Evolutionary conservation across 148 eudicot genomes (phyloP).

Genomic region (Fagopyrum homotropicum): DNA sequence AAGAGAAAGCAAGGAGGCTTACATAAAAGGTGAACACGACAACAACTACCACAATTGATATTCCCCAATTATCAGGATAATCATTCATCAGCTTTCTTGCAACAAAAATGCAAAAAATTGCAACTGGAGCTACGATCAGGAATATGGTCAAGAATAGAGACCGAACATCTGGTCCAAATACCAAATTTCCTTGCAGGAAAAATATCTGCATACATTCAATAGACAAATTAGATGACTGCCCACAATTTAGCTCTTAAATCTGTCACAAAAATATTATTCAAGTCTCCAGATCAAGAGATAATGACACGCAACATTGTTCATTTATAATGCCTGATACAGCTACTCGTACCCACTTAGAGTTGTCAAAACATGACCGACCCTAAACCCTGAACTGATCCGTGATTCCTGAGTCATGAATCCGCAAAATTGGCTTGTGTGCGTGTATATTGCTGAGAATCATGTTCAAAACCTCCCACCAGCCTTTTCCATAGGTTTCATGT

Average conservation of each 20-base stretch:
- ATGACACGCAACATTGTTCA: neutral
- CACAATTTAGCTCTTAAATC: neutral
- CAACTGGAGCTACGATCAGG: slow-evolving; percentile 79
- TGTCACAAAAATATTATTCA: neutral
- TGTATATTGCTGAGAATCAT: no score
- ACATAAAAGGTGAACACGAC: slow-evolving; percentile 67
- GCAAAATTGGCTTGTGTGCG: no score
- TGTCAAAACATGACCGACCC: no score
- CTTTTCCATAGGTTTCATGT: no score
- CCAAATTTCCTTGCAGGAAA: slow-evolving; percentile 73
- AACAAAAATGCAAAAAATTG: slow-evolving; percentile 73
- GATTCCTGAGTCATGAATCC: no score
- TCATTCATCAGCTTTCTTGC: slow-evolving; percentile 76
- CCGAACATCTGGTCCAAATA: slow-evolving; percentile 97
- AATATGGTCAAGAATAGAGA: slow-evolving; percentile 80
- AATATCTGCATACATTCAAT: slow-evolving; percentile 64
- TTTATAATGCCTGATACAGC: neutral
- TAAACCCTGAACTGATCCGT: no score
- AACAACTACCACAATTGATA: slow-evolving; percentile 63
- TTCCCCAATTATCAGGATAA: slow-evolving; percentile 56
- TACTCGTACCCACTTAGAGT: neutral
- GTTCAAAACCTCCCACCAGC: no score
- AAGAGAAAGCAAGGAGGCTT: slow-evolving; percentile 26
- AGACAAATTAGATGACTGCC: slow-evolving; percentile 6
- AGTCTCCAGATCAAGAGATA: neutral